A percentile compares a stretch with the other conserved stretches of the same genome.
Conservation (phyloP, 305 asterid species). For the Ilex paraguariensis region DNA sequence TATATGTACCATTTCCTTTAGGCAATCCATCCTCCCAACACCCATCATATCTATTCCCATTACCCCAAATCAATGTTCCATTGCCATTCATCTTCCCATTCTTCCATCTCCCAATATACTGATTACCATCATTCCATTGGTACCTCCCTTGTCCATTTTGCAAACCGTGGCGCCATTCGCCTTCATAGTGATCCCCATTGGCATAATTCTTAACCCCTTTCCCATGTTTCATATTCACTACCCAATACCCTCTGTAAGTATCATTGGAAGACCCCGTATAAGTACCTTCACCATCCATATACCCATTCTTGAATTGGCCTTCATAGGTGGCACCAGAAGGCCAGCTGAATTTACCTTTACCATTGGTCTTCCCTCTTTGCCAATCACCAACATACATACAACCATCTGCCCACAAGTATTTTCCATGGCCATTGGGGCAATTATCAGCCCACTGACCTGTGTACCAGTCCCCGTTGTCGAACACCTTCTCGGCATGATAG, state of each 20-base stretch:
- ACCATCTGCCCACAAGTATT: slow-evolving; percentile 80
- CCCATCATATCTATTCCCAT: slow-evolving; percentile 76
- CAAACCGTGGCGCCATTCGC: slow-evolving; percentile 61
- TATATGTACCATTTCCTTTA: slow-evolving; percentile 71
- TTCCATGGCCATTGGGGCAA: slow-evolving; percentile 76
- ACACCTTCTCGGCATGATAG: slow-evolving; percentile 52
- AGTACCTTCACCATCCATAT: slow-evolving; percentile 86
- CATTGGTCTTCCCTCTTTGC: slow-evolving; percentile 54
- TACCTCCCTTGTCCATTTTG: slow-evolving; percentile 82
- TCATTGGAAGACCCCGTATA: slow-evolving; percentile 63
- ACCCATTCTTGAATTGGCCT: slow-evolving; percentile 76
- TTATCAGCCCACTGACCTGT: slow-evolving; percentile 71
- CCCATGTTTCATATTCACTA: slow-evolving; percentile 59
- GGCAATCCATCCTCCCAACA: slow-evolving; percentile 81
- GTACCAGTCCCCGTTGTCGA: slow-evolving; percentile 69
- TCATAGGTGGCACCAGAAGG: slow-evolving; percentile 92
- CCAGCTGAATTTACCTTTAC: slow-evolving; percentile 88
- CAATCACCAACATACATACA: slow-evolving; percentile 91
- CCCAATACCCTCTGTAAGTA: slow-evolving; percentile 72
- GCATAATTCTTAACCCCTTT: slow-evolving; percentile 51
- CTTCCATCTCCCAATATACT: slow-evolving; percentile 79
- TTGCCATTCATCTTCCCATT: slow-evolving; percentile 66
- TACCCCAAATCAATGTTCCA: slow-evolving; percentile 75
- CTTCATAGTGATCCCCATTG: slow-evolving; percentile 77
- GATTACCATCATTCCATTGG: slow-evolving; percentile 71